phyloP scores from a whole-genome alignment of 495 filamentous ascomycete genomes.

The Penicillium desertorum region DNA sequence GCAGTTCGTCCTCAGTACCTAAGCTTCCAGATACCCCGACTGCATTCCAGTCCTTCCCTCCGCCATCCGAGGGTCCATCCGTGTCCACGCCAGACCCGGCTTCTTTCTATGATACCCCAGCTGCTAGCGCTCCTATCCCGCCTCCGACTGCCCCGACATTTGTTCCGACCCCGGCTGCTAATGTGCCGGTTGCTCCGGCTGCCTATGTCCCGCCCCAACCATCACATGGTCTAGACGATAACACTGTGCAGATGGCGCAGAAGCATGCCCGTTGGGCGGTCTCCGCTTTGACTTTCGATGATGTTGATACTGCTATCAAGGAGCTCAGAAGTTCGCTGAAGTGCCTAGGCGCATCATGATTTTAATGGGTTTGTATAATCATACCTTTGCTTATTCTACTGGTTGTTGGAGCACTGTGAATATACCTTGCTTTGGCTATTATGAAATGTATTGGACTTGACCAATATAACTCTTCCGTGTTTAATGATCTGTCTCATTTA shows the following conservation, averaged over 20 bases:
- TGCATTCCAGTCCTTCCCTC: slow-evolving; percentile 50
- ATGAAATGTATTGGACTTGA: neutral
- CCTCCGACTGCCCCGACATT: slow-evolving; percentile 27
- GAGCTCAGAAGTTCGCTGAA: slow-evolving; percentile 74
- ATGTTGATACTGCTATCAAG: slow-evolving; percentile 84
- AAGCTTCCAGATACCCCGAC: slow-evolving; percentile 45
- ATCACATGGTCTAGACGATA: slow-evolving; percentile 60
- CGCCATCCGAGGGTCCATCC: slow-evolving; percentile 34
- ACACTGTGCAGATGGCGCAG: slow-evolving; percentile 73
- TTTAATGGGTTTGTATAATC: neutral
- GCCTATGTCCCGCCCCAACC: slow-evolving; percentile 27
- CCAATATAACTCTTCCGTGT: neutral
- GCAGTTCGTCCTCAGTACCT: slow-evolving; percentile 26
- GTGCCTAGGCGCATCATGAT: slow-evolving; percentile 40
- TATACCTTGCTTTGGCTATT: slow-evolving; percentile 9
- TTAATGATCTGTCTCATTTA: neutral
- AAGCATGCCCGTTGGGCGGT: slow-evolving; percentile 98
- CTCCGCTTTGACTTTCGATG: slow-evolving; percentile 94
- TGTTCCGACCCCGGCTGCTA: slow-evolving; percentile 20
- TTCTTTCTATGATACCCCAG: slow-evolving; percentile 35
- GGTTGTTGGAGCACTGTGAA: slow-evolving; percentile 7
- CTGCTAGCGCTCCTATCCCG: slow-evolving; percentile 22
- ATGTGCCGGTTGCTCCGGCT: slow-evolving; percentile 17
- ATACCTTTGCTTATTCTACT: neutral
- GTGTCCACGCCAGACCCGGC: slow-evolving; percentile 32